Conservation (phyloP, 768 basidiomycete species). For the Postia placenta region DNA sequence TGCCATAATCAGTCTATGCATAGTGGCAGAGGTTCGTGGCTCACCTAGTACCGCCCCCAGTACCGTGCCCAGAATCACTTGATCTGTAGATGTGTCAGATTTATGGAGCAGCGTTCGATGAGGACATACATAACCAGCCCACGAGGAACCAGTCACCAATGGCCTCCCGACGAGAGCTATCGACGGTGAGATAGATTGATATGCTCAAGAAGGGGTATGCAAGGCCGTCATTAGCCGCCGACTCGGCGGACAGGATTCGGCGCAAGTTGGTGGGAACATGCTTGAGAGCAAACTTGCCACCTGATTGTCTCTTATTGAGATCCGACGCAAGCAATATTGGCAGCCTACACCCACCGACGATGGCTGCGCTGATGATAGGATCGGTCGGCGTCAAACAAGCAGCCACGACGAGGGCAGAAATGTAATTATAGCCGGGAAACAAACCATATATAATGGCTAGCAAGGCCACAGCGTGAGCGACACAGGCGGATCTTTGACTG, state of each 20-base stretch:
- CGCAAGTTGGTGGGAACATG: constrained; percentile 75
- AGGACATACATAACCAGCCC: constrained; percentile 66
- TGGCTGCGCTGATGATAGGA: constrained; percentile 86
- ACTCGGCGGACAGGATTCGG: constrained; percentile 80
- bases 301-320: constrained; percentile 26
- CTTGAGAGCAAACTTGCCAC: constrained; percentile 61
- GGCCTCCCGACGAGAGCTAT: constrained; percentile 54
- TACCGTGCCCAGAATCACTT: constrained; percentile 70
- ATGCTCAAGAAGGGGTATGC: constrained; percentile 90
- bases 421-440: constrained; percentile 64
- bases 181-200: constrained; percentile 79
- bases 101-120: constrained; percentile 1
- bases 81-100: constrained; percentile 40
- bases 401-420: constrained; percentile 79
- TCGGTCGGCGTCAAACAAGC: constrained; percentile 93
- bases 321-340: background rate
- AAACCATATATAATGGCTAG: constrained; percentile 61
- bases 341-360: constrained; percentile 43
- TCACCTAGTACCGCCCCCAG: constrained; percentile 56
- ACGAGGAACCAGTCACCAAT: constrained; percentile 82
- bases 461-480: background rate
- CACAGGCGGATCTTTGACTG: constrained; percentile 2
- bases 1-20: background rate
- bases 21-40: background rate
- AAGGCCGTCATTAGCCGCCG: constrained; percentile 92